Evolutionary conservation across 345 rosid genomes (phyloP).

Genomic region (Eutrema japonicum): DNA sequence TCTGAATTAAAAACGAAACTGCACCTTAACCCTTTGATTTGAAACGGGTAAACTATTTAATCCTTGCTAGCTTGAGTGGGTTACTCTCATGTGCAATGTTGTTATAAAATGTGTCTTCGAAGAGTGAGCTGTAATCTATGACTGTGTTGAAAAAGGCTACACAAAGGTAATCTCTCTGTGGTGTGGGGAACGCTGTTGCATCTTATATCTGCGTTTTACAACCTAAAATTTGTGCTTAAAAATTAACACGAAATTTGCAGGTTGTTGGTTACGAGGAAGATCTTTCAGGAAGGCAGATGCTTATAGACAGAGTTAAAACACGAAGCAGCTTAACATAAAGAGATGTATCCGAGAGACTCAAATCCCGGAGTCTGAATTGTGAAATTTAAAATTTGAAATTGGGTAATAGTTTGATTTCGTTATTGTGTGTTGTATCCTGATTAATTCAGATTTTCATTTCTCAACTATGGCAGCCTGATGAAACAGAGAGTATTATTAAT

Average conservation of each 20-base stretch:
- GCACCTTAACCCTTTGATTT: neutral
- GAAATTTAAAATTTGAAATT: no score
- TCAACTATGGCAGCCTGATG: no score
- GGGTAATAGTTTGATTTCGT: no score
- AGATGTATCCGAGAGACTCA: no score
- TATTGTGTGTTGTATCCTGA: no score
- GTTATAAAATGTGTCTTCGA: no score
- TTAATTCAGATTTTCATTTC: no score
- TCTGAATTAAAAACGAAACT: conserved; percentile 12
- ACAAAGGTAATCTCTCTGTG: neutral
- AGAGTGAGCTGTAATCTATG: no score
- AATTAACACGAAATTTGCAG: conserved; percentile 45
- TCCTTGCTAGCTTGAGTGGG: neutral
- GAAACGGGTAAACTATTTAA: neutral
- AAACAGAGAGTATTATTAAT: no score
- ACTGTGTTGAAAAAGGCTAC: no score
- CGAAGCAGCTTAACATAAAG: conserved; percentile 67
- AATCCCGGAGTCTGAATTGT: no score
- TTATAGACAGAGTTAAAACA: conserved; percentile 89
- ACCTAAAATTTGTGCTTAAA: conserved; percentile 10
- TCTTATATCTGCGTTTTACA: neutral
- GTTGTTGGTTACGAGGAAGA: conserved; percentile 95
- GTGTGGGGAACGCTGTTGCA: neutral
- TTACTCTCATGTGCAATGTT: neutral
- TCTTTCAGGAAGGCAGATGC: conserved; percentile 93